A percentile compares a stretch with the other conserved stretches of the same genome.
Conservation (phyloP, 2,329 filamentous ascomycete genomes). For the Pseudomassariella vexata region DNA sequence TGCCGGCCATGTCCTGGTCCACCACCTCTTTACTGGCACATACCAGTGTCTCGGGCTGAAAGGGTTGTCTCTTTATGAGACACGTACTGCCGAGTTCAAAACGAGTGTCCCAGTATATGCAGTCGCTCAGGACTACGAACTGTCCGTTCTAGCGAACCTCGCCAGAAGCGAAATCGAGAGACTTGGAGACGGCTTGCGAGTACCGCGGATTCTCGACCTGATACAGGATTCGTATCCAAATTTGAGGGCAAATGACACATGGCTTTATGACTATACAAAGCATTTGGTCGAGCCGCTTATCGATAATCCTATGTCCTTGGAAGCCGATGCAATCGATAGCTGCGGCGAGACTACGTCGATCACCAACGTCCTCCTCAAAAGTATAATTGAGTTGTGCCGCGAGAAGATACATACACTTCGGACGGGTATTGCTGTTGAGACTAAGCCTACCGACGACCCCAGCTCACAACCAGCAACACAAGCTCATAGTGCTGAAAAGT, state of each 20-base stretch:
- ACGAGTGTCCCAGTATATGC: slow-evolving; percentile 13
- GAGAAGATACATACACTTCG: too few relatives aligned
- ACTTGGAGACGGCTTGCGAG: slow-evolving; percentile 7
- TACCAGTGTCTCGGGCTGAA: slow-evolving; percentile 17
- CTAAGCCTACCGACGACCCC: too few relatives aligned
- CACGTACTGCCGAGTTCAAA: slow-evolving; percentile 10
- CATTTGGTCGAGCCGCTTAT: slow-evolving; percentile 10
- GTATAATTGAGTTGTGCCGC: too few relatives aligned
- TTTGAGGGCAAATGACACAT: slow-evolving; percentile 8
- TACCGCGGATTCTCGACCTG: slow-evolving; percentile 9
- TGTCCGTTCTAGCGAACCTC: slow-evolving; percentile 10
- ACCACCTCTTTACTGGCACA: slow-evolving; percentile 16
- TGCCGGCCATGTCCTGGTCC: slow-evolving; percentile 15
- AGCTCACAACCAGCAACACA: too few relatives aligned
- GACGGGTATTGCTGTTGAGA: too few relatives aligned
- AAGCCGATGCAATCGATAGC: too few relatives aligned
- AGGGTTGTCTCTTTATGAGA: slow-evolving; percentile 9
- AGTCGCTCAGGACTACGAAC: slow-evolving; percentile 11
- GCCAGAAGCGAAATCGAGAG: slow-evolving; percentile 15
- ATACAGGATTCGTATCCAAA: slow-evolving; percentile 7
- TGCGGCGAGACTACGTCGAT: too few relatives aligned
- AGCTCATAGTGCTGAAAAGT: too few relatives aligned
- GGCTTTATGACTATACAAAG: slow-evolving; percentile 12
- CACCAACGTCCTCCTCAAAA: too few relatives aligned
- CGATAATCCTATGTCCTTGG: slow-evolving; percentile 2